phyloP scores from a whole-genome alignment of 2,329 filamentous ascomycete species.

The Arthrinium phaeospermum region DNA sequence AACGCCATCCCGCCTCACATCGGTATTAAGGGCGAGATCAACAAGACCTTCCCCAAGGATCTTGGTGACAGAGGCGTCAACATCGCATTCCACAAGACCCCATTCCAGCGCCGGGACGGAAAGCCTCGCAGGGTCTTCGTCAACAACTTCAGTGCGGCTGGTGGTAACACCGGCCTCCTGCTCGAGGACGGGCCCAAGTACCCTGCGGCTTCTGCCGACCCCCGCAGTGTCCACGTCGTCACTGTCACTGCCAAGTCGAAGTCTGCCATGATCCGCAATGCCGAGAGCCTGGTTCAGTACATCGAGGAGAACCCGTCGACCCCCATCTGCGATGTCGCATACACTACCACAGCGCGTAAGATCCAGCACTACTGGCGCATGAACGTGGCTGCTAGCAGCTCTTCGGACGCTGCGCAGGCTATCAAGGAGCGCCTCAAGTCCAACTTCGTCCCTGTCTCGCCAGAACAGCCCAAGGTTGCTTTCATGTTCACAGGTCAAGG shows the following conservation, averaged over 20 bases:
- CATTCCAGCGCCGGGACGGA: constrained; percentile 54
- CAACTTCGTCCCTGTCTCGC: constrained; percentile 49
- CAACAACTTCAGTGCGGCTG: constrained; percentile 75
- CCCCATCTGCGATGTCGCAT: constrained; percentile 64
- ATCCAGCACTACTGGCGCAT: constrained; percentile 65
- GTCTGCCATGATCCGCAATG: constrained; percentile 63
- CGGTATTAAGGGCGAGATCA: constrained; percentile 70
- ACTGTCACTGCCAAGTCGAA: constrained; percentile 62
- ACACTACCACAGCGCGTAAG: constrained; percentile 71
- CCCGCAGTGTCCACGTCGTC: constrained; percentile 63
- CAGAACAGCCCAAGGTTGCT: constrained; percentile 52
- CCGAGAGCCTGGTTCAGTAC: constrained; percentile 59
- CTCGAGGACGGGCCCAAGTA: constrained; percentile 64
- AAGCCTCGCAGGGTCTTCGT: constrained; percentile 57
- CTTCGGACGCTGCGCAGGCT: constrained; percentile 49
- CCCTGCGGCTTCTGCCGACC: constrained; percentile 46
- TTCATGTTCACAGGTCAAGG: constrained; percentile 65
- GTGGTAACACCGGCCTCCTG: constrained; percentile 72
- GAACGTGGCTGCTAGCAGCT: constrained; percentile 49
- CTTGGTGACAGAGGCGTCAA: constrained; percentile 62
- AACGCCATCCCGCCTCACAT: constrained; percentile 68
- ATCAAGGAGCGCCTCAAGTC: constrained; percentile 49
- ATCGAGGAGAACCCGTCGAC: constrained; percentile 58
- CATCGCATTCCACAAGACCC: constrained; percentile 60
- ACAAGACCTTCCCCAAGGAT: constrained; percentile 63